These are phyloP conservation scores for Cercospora beticola DNA, from an alignment of 2,329 filamentous ascomycete species.

Conservation along the genomic window DNA sequence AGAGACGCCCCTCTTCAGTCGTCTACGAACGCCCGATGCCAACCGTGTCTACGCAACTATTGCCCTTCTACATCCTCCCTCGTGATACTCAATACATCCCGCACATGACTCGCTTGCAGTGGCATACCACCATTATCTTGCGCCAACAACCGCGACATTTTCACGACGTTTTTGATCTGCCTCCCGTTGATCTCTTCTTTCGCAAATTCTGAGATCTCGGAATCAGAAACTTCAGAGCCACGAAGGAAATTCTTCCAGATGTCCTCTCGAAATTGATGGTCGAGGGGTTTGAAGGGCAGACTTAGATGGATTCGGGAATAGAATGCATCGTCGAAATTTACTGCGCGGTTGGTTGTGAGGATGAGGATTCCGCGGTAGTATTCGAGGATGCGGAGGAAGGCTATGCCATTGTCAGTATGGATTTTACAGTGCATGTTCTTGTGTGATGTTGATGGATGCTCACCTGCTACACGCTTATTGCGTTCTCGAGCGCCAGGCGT, in stretches of 20 bases:
- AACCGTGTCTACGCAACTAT: neutral
- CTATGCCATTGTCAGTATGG: conserved; percentile 1
- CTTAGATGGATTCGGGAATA: conserved; percentile 38
- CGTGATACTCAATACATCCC: conserved; percentile 8
- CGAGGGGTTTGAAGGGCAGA: conserved; percentile 24
- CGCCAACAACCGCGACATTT: conserved; percentile 23
- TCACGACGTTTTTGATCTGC: conserved; percentile 26
- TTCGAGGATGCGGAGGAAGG: conserved; percentile 40
- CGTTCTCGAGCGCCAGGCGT: conserved; percentile 18
- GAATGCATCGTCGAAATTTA: conserved; percentile 41
- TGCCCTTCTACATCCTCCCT: conserved; percentile 1
- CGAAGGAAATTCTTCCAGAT: conserved; percentile 75
- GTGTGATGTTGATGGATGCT: conserved; percentile 10
- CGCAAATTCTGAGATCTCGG: conserved; percentile 15
- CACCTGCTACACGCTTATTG: conserved; percentile 28
- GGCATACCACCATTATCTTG: conserved; percentile 7
- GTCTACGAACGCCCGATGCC: neutral
- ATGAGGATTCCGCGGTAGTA: conserved; percentile 44
- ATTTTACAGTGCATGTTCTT: neutral
- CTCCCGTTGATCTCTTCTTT: conserved; percentile 18
- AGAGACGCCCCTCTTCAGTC: neutral
- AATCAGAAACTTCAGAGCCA: conserved; percentile 7
- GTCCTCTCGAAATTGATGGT: conserved; percentile 42
- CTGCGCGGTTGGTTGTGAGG: conserved; percentile 42
- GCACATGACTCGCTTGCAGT: neutral